These are phyloP conservation scores for Thalia dealbata DNA, from an alignment of 176 grass and related monocot species.

Conservation along the genomic window DNA sequence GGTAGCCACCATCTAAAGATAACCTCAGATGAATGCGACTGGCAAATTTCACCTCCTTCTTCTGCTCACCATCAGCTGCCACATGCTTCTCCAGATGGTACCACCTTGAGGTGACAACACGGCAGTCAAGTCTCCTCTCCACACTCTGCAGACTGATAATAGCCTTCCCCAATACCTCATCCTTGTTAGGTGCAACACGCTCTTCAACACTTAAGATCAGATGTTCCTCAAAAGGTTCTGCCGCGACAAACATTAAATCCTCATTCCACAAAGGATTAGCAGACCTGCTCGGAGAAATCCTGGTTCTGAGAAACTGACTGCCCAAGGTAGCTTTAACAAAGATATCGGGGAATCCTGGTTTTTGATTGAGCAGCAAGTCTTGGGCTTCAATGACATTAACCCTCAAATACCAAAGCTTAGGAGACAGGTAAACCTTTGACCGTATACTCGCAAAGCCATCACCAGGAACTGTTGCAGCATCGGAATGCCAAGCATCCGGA, in stretches of 20 bases:
- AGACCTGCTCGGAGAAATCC: constrained; percentile 24
- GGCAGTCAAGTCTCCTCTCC: constrained; percentile 38
- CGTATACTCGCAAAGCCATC: constrained; percentile 43
- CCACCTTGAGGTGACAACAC: constrained; percentile 38
- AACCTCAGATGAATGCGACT: constrained; percentile 59
- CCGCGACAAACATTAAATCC: constrained; percentile 61
- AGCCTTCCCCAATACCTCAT: constrained; percentile 43
- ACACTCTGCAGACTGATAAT: constrained; percentile 35
- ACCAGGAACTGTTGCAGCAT: constrained; percentile 43
- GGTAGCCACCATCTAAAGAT: constrained; percentile 43
- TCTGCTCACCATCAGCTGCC: constrained; percentile 32
- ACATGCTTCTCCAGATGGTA: constrained; percentile 52
- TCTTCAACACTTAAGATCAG: constrained; percentile 53
- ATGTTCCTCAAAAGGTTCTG: constrained; percentile 59
- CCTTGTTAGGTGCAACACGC: constrained; percentile 40
- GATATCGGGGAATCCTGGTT: constrained; percentile 33
- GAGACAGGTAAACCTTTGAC: constrained; percentile 59
- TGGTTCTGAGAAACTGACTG: constrained; percentile 37
- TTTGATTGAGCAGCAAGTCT: constrained; percentile 39
- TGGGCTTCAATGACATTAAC: constrained; percentile 57
- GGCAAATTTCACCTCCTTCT: constrained; percentile 51
- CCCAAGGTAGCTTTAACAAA: constrained; percentile 48
- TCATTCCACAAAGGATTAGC: constrained; percentile 60
- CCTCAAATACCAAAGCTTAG: constrained; percentile 63
- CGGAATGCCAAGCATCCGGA: constrained; percentile 60